Percentiles rank a stretch among this genome's conserved stretches.
Evolutionary conservation across 192 early-diverging fungal genomes (phyloP).

Genomic region (Gamsiella multidivaricata): DNA sequence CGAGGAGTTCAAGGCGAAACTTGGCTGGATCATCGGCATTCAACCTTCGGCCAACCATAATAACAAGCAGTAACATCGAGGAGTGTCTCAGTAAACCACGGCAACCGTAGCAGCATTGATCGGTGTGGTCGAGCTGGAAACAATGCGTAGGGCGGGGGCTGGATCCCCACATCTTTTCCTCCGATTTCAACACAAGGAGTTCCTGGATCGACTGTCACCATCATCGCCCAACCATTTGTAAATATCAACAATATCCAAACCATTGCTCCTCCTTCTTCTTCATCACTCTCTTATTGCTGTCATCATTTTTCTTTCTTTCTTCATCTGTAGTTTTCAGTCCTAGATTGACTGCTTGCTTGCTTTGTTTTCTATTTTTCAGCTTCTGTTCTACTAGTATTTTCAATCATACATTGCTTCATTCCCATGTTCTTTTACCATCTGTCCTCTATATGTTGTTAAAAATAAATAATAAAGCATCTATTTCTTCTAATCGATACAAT

Average conservation of each 20-base stretch:
- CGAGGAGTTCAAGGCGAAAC: constrained; percentile 66
- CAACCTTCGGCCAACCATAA: constrained; percentile 24
- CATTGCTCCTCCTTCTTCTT: not conserved
- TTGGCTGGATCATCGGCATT: constrained; percentile 84
- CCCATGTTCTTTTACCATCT: too few relatives aligned
- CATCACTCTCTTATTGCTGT: not conserved
- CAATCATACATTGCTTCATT: too few relatives aligned
- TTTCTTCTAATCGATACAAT: too few relatives aligned
- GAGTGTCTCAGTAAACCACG: not conserved
- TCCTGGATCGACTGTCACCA: not conserved
- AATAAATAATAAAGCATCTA: too few relatives aligned
- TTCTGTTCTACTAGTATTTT: not conserved
- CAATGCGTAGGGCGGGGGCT: not conserved
- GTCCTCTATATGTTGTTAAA: too few relatives aligned
- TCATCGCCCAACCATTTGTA: constrained; percentile 10
- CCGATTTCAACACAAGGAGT: constrained; percentile 4
- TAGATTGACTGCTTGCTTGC: constrained; percentile 9
- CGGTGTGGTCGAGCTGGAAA: not conserved
- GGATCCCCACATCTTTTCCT: constrained; percentile 18
- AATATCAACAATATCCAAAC: constrained; percentile 1
- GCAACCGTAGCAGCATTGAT: not conserved
- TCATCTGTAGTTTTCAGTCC: constrained; percentile 9
- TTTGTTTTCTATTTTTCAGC: not conserved
- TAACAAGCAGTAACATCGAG: constrained; percentile 19
- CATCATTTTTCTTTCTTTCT: not conserved